Evolutionary conservation across 352 stramenopile species (phyloP), one percentile per base, ranked within the genome.

Genomic region (Globisporangium heterothallicum): DNA sequence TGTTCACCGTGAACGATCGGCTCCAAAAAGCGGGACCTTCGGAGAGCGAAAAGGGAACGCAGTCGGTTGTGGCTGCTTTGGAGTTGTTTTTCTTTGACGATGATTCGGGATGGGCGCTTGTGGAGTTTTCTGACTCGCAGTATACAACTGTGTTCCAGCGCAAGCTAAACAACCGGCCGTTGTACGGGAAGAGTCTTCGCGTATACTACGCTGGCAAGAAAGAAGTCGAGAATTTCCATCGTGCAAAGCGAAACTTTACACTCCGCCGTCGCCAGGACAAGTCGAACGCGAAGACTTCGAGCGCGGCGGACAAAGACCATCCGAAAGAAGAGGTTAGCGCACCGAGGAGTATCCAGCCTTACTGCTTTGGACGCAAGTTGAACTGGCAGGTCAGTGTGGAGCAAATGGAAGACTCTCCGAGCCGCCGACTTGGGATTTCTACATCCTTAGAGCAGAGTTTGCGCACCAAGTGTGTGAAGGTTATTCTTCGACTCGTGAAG

Each of bases 1-100:
- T 90, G 26, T 88, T 91, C 30, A 42, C 74, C 1, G 34, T 64
- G 7, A 45, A 69, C 32, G 46, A 55, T 7, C 56, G 50, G 19
- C 48, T 48, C 24, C n/a, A 41, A 13, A 27, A 48, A 25, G n/a
- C 42, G 27, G 19, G 40, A 16, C 10, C 36, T 30, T 57, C 34
- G 22, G 32, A 21, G 18, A 53, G 25, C 35, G 42, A 19, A 30
- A 21, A 58, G 18, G 38, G 4, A 16, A 10, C 14, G 32, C 12
- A 40, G 22, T 25, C 66, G 16, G 64, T 72, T 14, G 38, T 94
- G 2, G 53, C 76, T 3, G 59, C 68, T 42, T 54, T 86, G 3
- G 74, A 92, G 9, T 51, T 87, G 18, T 91, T 94, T 55, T 75
- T 83, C 30, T 87, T 94, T 46, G 57, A 87, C 12, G 72, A 90